Percentiles rank a stretch among this genome's conserved stretches.
Evolutionary conservation across 495 filamentous ascomycete species (phyloP).

Genomic region (Penicillium pulvis): DNA sequence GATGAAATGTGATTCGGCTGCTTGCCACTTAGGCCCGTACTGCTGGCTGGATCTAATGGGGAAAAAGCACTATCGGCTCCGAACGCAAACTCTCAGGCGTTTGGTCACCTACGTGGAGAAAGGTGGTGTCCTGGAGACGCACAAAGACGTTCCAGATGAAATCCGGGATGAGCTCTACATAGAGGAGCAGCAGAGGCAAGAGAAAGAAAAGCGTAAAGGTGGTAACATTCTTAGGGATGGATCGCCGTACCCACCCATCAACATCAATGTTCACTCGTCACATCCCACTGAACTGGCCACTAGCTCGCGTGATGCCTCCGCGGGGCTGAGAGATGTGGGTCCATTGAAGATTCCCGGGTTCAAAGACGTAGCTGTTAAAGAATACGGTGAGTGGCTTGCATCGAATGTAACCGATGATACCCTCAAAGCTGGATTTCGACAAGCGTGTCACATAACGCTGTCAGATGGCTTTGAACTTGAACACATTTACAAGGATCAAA

Average conservation of each 20-base stretch:
- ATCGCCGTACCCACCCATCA: slow-evolving; percentile 17
- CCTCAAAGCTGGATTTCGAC: slow-evolving; percentile 20
- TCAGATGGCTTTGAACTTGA: slow-evolving; percentile 25
- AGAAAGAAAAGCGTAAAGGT: slow-evolving; percentile 12
- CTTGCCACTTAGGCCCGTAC: slow-evolving; percentile 25
- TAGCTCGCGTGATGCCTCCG: not conserved
- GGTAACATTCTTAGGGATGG: too few relatives aligned
- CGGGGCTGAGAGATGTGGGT: not conserved
- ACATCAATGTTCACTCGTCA: slow-evolving; percentile 7
- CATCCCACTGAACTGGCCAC: slow-evolving; percentile 4
- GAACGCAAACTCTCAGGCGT: not conserved
- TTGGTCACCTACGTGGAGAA: slow-evolving; percentile 19
- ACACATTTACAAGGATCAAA: slow-evolving; percentile 26
- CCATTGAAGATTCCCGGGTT: slow-evolving; percentile 14
- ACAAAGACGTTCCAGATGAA: slow-evolving; percentile 27
- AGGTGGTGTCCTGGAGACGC: slow-evolving; percentile 16
- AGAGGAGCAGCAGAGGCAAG: slow-evolving; percentile 28
- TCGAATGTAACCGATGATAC: slow-evolving; percentile 17
- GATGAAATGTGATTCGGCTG: slow-evolving; percentile 27
- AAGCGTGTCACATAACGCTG: slow-evolving; percentile 20
- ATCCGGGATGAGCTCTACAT: slow-evolving; percentile 22
- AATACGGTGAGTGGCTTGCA: slow-evolving; percentile 25
- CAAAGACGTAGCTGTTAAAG: slow-evolving; percentile 21
- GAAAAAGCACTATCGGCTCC: slow-evolving; percentile 33
- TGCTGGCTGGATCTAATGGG: slow-evolving; percentile 30